These are phyloP conservation scores for Astrephomene gubernaculifera DNA, from an alignment of 139 green algal species.

Conservation along the genomic window DNA sequence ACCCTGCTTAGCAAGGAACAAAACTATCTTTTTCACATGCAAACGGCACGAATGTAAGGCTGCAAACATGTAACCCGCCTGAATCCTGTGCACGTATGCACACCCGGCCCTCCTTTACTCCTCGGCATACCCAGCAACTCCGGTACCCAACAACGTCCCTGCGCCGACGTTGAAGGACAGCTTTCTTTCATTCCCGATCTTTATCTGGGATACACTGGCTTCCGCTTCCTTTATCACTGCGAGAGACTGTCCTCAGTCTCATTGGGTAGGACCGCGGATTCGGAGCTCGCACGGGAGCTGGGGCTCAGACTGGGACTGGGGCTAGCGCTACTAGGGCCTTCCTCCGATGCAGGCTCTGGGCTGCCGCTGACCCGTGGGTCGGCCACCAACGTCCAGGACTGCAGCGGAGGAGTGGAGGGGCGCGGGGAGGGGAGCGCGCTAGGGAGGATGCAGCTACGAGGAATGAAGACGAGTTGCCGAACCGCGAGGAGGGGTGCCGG, in stretches of 20 bases:
- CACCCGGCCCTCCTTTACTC: too few species aligned
- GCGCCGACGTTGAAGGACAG: too few species aligned
- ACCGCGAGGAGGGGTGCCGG: background rate
- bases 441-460: too few species aligned
- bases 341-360: too few species aligned
- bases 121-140: too few species aligned
- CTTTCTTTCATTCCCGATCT: background rate
- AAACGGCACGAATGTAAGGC: too few species aligned
- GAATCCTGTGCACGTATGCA: too few species aligned
- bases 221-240: background rate
- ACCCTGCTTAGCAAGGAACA: too few species aligned
- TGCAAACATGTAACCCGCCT: too few species aligned
- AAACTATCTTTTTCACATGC: too few species aligned
- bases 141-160: too few species aligned
- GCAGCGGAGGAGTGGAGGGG: background rate
- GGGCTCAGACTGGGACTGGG: background rate
- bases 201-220: background rate
- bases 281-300: background rate
- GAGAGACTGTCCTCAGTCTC: background rate
- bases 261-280: background rate
- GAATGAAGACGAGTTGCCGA: too few species aligned
- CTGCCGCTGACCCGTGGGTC: background rate
- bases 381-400: conserved; percentile 16
- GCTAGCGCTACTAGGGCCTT: background rate
- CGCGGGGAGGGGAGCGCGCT: background rate